Conservation (phyloP, 768 basidiomycete genomes). For the Kwoniella dendrophila region DNA sequence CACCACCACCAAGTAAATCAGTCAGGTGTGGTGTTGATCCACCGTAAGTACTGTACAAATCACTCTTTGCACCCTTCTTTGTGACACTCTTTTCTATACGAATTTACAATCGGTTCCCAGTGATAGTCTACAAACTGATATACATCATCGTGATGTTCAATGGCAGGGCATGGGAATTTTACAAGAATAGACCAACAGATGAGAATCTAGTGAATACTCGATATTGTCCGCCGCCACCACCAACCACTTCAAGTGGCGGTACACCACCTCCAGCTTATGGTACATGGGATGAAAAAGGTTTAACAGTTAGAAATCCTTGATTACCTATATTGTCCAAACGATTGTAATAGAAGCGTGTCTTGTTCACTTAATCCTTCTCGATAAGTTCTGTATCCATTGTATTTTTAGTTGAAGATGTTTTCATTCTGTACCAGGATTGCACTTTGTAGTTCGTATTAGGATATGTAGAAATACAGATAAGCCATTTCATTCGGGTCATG, state of each 20-base stretch:
- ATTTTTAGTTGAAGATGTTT: no score
- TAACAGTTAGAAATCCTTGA: constrained; percentile 8
- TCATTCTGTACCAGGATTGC: no score
- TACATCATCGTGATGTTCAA: not conserved
- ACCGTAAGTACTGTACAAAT: constrained; percentile 35
- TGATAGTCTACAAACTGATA: not conserved
- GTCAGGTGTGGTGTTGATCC: constrained; percentile 39
- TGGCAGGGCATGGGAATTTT: constrained; percentile 45
- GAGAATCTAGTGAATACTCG: constrained; percentile 45
- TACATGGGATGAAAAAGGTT: constrained; percentile 13
- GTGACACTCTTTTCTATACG: no score
- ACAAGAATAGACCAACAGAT: constrained; percentile 32
- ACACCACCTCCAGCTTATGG: constrained; percentile 18
- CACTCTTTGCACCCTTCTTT: no score
- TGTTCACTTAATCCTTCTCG: not conserved
- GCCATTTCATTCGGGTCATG: no score
- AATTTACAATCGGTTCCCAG: no score
- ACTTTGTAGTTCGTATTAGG: no score
- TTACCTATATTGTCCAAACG: no score
- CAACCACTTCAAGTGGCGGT: not conserved
- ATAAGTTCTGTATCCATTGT: no score
- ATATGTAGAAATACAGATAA: no score
- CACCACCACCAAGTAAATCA: constrained; percentile 18
- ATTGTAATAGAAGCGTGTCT: no score
- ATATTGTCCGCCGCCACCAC: constrained; percentile 17